These are phyloP conservation scores for Raffaelea ambrosiae DNA, from an alignment of 2,329 filamentous ascomycete species.

Conservation along the genomic window DNA sequence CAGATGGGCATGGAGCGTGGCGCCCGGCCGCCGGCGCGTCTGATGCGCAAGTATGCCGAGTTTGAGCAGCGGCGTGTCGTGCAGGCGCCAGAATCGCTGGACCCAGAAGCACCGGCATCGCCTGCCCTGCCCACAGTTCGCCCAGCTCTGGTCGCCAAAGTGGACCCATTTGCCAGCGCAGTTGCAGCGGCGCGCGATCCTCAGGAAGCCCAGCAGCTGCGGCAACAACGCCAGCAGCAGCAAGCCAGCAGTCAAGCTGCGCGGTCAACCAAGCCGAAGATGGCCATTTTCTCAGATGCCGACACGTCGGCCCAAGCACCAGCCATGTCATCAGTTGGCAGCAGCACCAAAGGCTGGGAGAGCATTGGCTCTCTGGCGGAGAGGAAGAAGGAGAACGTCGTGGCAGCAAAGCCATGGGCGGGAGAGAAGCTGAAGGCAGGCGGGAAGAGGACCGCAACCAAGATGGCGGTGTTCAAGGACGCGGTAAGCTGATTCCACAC, in stretches of 20 bases:
- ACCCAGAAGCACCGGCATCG: constrained; percentile 55
- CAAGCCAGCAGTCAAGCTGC: constrained; percentile 25
- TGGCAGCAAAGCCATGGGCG: constrained; percentile 82
- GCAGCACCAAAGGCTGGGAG: constrained; percentile 70
- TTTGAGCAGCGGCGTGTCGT: constrained; percentile 69
- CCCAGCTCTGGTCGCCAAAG: constrained; percentile 75
- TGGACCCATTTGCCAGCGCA: constrained; percentile 67
- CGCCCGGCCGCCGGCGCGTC: constrained; percentile 69
- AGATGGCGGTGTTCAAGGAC: constrained; percentile 93
- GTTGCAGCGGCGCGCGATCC: constrained; percentile 47
- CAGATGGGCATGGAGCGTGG: constrained; percentile 81
- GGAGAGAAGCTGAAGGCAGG: constrained; percentile 85
- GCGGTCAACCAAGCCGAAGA: constrained; percentile 60
- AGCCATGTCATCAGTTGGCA: constrained; percentile 43
- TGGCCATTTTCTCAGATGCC: constrained; percentile 83
- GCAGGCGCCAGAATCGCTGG: constrained; percentile 44
- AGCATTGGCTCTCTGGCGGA: constrained; percentile 80
- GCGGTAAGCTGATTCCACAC: constrained; percentile 58
- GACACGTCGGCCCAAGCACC: constrained; percentile 50
- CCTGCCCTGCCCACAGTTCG: constrained; percentile 79
- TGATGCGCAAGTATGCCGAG: constrained; percentile 84
- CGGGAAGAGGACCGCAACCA: constrained; percentile 70
- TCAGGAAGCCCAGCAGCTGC: constrained; percentile 39
- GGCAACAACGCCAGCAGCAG: constrained; percentile 7
- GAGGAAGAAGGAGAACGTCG: constrained; percentile 85